Evolutionary conservation across 306 rosid genomes (phyloP), one percentile per base, ranked within the genome.

Genomic region (Amphicarpaea edgeworthii): DNA sequence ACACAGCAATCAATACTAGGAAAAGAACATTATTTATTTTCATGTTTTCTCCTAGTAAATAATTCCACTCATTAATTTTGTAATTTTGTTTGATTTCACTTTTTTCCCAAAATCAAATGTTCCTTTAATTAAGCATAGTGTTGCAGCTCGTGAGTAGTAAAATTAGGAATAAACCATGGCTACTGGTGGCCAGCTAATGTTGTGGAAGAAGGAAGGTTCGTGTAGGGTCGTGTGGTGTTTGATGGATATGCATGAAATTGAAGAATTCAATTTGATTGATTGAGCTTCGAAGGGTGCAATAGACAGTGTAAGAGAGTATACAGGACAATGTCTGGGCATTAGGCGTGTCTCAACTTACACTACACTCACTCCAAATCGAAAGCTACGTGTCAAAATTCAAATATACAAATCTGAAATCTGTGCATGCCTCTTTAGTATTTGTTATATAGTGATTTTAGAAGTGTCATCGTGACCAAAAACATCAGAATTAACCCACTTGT

Each of bases 131-230:
- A 43, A 12, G 49, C 16, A 43, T 12, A 43, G 49, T 43, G 49
- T 43, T 43, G 3, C n/a, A 43, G 49, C n/a, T 12, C n/a, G 49
- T 41, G 14, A 41, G 11, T 49, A 51, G 26, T 17, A 0, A 34
- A 9, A 34, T 1, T 34, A 4, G 40, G 40, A 34, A 34, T 50
- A 16, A 17, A 50, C 1, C 12, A 50, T 7, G 19, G 24, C 1
- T 50, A 17, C 23, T 47, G 82, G 69, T 20, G 6, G 75, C 76
- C 86, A 78, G 80, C 82, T 58, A 71, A 73, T 14, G 20, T 20
- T 53, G 63, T 17, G 54, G 16, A 68, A 1, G 7, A 16, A 4
- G 42, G 83, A 82, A 78, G 83, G 67, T 77, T 80, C 82, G 55
- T 16, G 68, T 7, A 21, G 83, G 67, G 75, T 80, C 82, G 55